Conservation (phyloP, 1,284 basidiomycete species). For the Inonotus obliquus region DNA sequence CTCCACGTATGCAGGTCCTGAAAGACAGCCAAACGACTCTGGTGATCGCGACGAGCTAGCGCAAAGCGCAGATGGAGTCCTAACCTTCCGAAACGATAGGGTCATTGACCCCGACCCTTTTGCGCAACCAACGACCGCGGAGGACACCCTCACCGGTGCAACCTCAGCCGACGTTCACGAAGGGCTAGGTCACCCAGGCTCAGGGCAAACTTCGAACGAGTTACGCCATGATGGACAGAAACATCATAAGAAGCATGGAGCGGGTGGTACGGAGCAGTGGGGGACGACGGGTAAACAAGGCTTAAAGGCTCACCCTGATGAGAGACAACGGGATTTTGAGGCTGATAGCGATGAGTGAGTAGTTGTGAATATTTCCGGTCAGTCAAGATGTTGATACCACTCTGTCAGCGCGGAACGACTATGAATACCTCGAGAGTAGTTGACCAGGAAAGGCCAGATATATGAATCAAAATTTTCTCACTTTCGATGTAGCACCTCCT, state of each 20-base stretch:
- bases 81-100: slow-evolving; percentile 13
- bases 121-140: slow-evolving; percentile 16
- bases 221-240: slow-evolving; percentile 21
- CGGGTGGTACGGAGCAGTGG: not conserved
- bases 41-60: slow-evolving; percentile 13
- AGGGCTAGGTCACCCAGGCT: slow-evolving; percentile 29
- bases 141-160: slow-evolving; percentile 24
- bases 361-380: not conserved
- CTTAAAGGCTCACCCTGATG: slow-evolving; percentile 9
- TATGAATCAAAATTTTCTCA: too few species aligned
- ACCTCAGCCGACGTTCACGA: slow-evolving; percentile 32
- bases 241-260: not conserved
- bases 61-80: slow-evolving; percentile 6
- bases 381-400: not conserved
- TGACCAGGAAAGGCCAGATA: too few species aligned
- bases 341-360: not conserved
- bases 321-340: slow-evolving; percentile 5
- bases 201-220: slow-evolving; percentile 31
- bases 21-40: slow-evolving; percentile 3
- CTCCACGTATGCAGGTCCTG: not conserved
- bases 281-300: slow-evolving; percentile 8
- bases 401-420: not conserved
- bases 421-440: not conserved
- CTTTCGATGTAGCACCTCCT: too few species aligned
- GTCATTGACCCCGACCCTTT: slow-evolving; percentile 21